Percentiles rank a stretch among this genome's conserved stretches.
These are phyloP conservation scores for Rhynchosporium graminicola DNA, from an alignment of 2,329 filamentous ascomycete genomes.

Conservation along the genomic window DNA sequence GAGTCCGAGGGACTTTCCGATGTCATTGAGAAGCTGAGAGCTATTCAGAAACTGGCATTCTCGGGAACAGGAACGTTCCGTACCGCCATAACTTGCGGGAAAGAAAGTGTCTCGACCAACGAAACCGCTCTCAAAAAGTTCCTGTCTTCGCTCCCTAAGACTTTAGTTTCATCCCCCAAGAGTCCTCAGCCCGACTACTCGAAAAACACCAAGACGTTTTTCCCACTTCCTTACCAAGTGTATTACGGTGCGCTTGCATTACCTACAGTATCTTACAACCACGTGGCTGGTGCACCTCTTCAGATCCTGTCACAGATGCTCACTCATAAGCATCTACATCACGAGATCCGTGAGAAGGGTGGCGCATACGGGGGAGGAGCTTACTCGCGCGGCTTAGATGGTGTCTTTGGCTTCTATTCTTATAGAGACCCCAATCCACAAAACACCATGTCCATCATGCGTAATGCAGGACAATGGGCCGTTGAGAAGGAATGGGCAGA, in stretches of 20 bases:
- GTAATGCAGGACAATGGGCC: constrained; percentile 79
- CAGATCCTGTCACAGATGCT: constrained; percentile 89
- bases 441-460: constrained; percentile 85
- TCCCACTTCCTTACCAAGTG: constrained; percentile 93
- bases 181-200: constrained; percentile 41
- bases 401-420: constrained; percentile 90
- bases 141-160: constrained; percentile 58
- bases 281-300: constrained; percentile 73
- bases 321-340: constrained; percentile 94
- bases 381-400: constrained; percentile 75
- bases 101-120: constrained; percentile 70
- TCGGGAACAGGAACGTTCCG: constrained; percentile 68
- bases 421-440: constrained; percentile 95
- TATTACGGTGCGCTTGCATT: constrained; percentile 87
- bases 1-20: constrained; percentile 70
- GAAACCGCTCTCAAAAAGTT: constrained; percentile 71
- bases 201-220: constrained; percentile 74
- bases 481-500: constrained; percentile 78
- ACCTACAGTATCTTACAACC: constrained; percentile 80
- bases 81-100: constrained; percentile 81
- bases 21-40: constrained; percentile 79
- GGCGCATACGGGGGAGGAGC: constrained; percentile 94
- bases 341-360: constrained; percentile 96
- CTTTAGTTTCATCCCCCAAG: constrained; percentile 44
- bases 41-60: constrained; percentile 79